Conservation (phyloP, 2,329 filamentous ascomycete genomes). For the Coniochaeta sp. region DNA sequence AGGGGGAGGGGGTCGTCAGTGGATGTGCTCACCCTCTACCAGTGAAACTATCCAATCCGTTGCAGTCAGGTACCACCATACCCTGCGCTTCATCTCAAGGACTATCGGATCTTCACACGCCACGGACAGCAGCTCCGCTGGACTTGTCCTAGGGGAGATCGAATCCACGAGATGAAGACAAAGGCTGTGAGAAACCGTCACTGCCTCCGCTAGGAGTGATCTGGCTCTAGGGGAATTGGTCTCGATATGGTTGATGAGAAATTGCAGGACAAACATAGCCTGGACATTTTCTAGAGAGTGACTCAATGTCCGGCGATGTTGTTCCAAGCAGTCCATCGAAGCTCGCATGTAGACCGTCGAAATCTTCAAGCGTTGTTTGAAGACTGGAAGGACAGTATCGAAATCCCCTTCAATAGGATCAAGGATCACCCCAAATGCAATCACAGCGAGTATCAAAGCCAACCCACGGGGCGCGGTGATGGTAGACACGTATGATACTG, state of each 20-base stretch:
- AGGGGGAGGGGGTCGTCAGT: background rate
- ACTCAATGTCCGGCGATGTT: background rate
- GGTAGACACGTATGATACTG: background rate
- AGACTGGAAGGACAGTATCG: background rate
- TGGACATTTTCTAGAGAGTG: background rate
- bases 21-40: background rate
- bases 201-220: background rate
- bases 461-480: background rate
- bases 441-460: background rate
- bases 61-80: background rate
- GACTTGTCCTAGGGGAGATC: background rate
- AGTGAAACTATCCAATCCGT: background rate
- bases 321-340: slow-evolving; percentile 1
- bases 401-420: background rate
- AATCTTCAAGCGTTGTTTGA: background rate
- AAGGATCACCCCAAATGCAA: background rate
- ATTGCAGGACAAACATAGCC: background rate
- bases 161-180: background rate
- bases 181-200: background rate
- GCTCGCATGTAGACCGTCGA: background rate
- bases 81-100: background rate
- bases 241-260: background rate
- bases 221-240: background rate
- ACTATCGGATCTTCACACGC: background rate
- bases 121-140: too few species aligned